phyloP scores from a whole-genome alignment of 2,329 filamentous ascomycete genomes.

The Colletotrichum sp. region DNA sequence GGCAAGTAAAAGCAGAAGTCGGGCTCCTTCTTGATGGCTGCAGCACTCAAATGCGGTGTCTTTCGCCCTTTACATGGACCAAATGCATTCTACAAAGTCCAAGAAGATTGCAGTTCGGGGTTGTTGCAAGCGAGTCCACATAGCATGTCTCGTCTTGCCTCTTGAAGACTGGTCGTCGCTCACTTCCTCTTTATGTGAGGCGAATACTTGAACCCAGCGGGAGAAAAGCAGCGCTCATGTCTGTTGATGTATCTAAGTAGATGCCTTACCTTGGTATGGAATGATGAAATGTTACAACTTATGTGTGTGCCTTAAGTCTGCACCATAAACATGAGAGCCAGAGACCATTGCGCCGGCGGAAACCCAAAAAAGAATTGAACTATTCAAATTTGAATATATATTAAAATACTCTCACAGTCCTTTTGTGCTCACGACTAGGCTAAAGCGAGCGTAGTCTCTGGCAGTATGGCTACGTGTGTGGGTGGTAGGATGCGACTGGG shows the following conservation, averaged over 20 bases:
- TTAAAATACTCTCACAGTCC: fast-evolving
- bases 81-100: not conserved
- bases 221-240: fast-evolving
- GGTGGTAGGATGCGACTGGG: not conserved
- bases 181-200: not conserved
- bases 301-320: not conserved
- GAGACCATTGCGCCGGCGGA: no score
- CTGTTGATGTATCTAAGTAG: fast-evolving
- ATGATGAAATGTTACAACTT: fast-evolving
- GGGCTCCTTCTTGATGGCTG: no score
- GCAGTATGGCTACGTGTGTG: fast-evolving
- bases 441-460: fast-evolving
- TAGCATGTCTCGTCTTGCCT: fast-evolving
- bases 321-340: no score
- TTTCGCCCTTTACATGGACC: no score
- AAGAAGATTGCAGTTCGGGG: fast-evolving
- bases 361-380: fast-evolving
- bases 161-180: fast-evolving
- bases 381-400: not conserved
- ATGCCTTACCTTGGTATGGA: fast-evolving
- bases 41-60: no score
- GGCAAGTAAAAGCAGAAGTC: no score
- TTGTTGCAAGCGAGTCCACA: fast-evolving
- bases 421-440: fast-evolving
- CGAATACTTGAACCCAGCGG: not conserved